Percentiles rank a stretch among this genome's conserved stretches.
phyloP scores from a whole-genome alignment of 2,329 filamentous ascomycete species.

The Monilinia fructicola region DNA sequence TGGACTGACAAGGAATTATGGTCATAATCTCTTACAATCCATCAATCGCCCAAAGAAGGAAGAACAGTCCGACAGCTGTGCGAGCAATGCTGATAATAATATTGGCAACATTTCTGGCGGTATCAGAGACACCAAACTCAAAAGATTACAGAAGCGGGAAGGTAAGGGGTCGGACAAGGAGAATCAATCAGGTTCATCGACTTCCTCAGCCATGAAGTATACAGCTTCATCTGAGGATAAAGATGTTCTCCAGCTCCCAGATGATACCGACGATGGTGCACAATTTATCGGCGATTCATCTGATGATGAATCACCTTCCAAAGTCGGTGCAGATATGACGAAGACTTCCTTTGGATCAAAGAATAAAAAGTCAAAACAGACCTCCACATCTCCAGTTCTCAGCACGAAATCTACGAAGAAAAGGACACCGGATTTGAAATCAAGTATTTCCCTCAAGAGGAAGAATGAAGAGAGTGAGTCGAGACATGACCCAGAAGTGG shows the following conservation, averaged over 20 bases:
- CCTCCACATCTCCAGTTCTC: background rate
- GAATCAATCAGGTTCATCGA: background rate
- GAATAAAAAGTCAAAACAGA: background rate
- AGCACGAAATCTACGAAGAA: background rate
- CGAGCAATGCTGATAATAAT: background rate
- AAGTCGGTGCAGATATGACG: conserved; percentile 20
- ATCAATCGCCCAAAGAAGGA: conserved; percentile 7
- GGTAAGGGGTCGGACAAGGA: conserved; percentile 14
- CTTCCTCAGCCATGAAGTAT: background rate
- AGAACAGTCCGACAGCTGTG: background rate
- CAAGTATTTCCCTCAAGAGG: conserved; percentile 26
- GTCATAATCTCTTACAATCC: conserved; percentile 11
- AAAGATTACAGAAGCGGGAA: background rate
- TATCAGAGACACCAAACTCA: background rate
- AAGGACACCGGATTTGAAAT: conserved; percentile 9
- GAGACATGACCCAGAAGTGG: conserved; percentile 25
- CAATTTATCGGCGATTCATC: conserved; percentile 4
- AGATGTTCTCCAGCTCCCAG: conserved; percentile 16
- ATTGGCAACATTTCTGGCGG: background rate
- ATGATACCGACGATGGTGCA: conserved; percentile 20
- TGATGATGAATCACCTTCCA: conserved; percentile 13
- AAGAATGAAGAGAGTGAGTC: conserved; percentile 25
- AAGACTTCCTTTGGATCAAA: conserved; percentile 9
- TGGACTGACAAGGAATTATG: conserved; percentile 17
- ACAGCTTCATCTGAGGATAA: background rate